Evolutionary conservation across 768 basidiomycete species (phyloP).

Genomic region (Auriscalpium vulgare): DNA sequence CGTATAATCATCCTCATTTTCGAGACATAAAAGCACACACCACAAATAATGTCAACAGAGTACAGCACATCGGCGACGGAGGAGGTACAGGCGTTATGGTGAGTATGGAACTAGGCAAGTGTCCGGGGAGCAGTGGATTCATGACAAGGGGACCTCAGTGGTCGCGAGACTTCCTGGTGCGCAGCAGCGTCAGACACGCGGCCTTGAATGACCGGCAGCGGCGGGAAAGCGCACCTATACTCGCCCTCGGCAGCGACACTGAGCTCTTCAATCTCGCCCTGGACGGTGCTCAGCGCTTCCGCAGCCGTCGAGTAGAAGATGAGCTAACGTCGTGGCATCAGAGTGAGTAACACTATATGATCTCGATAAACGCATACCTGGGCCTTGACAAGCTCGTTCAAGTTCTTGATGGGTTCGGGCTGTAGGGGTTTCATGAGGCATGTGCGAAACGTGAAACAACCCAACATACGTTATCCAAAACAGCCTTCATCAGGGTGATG

Average conservation of each 20-base stretch:
- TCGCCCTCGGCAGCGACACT: slow-evolving; percentile 91
- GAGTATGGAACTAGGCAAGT: too few species aligned
- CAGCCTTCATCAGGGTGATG: slow-evolving; percentile 95
- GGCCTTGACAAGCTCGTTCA: slow-evolving; percentile 88
- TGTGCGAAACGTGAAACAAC: not conserved
- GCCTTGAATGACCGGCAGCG: not conserved
- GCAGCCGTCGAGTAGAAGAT: slow-evolving; percentile 69
- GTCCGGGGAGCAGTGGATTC: too few species aligned
- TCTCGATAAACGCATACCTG: slow-evolving; percentile 39
- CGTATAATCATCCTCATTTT: too few species aligned
- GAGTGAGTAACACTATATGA: not conserved
- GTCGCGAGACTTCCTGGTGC: slow-evolving; percentile 78
- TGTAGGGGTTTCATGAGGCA: slow-evolving; percentile 23
- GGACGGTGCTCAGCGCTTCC: slow-evolving; percentile 71
- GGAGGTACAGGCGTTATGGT: too few species aligned
- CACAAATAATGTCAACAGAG: too few species aligned
- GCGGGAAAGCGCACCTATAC: slow-evolving; percentile 54
- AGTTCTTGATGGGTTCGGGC: slow-evolving; percentile 94
- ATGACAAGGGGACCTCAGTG: slow-evolving; percentile 54
- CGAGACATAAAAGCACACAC: too few species aligned
- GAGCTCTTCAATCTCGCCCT: slow-evolving; percentile 91
- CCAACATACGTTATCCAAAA: slow-evolving; percentile 83
- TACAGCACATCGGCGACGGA: too few species aligned
- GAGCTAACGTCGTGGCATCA: slow-evolving; percentile 32
- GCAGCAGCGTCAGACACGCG: slow-evolving; percentile 1